Evolutionary conservation across 202 grass and related monocot species (phyloP).

Genomic region (Miscanthus sacchariflorus): DNA sequence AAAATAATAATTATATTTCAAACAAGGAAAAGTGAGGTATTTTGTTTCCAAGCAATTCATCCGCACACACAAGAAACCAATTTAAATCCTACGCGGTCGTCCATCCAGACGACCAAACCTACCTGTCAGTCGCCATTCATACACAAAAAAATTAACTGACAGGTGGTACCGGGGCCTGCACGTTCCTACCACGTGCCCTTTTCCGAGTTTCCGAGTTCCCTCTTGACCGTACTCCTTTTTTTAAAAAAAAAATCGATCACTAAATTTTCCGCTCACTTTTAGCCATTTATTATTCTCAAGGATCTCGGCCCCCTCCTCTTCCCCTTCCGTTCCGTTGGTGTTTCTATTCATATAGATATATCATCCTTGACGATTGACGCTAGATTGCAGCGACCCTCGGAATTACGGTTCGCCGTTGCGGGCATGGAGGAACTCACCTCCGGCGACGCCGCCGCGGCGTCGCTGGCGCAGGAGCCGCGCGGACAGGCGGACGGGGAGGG

Average conservation of each 20-base stretch:
- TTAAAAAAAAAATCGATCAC: neutral
- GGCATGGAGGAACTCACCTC: conserved; percentile 48
- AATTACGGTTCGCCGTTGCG: conserved; percentile 25
- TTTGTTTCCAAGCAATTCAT: too few relatives aligned
- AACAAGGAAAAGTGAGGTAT: too few relatives aligned
- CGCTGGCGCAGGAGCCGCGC: conserved; percentile 19
- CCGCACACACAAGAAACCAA: too few relatives aligned
- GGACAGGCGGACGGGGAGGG: conserved; percentile 20
- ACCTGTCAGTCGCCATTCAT: neutral
- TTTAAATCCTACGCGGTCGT: too few relatives aligned
- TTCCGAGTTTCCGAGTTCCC: neutral
- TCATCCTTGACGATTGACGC: conserved; percentile 16
- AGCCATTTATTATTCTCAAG: conserved; percentile 42
- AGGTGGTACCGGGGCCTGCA: neutral
- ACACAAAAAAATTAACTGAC: neutral
- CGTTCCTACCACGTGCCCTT: conserved; percentile 32
- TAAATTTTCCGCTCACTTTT: conserved; percentile 23
- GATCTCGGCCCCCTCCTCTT: conserved; percentile 35
- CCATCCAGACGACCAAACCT: too few relatives aligned
- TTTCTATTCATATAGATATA: conserved; percentile 29
- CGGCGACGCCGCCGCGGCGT: conserved; percentile 35
- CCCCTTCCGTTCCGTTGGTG: conserved; percentile 34
- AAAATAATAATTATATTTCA: too few relatives aligned
- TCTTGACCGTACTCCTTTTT: conserved; percentile 24
- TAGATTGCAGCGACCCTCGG: conserved; percentile 28